Evolutionary conservation across 169 alveolate genomes (phyloP), one percentile per base, ranked within the genome.

Genomic region (Cyclospora cayetanensis): DNA sequence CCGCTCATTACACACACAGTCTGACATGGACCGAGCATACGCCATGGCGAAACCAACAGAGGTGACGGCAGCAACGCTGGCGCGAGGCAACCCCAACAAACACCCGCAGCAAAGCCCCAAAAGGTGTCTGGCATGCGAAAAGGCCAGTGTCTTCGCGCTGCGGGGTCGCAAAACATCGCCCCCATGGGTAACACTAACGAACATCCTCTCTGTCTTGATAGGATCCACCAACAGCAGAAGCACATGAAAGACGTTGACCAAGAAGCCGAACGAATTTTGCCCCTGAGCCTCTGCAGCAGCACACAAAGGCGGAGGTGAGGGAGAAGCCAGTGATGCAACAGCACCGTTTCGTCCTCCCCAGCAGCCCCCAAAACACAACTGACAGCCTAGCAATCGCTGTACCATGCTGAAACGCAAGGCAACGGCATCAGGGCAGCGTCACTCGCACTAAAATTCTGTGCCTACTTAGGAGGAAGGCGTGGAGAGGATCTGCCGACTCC

Each of bases 171-270:
- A 29, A 66, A 5, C 34, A 25, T 5, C 25, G 77, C 22, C n/a
- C n/a, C n/a, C n/a, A n/a, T n/a, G n/a, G n/a, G n/a, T n/a, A n/a
- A n/a, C 92, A 34, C 83, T 4, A 53, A 53, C 95, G 22, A 63
- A 50, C 93, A 94, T 74, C 42, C 91, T 91, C 7, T 94, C 95
- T 11, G 79, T 66, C 43, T 87, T 91, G 27, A 94, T 93, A 0
- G 95, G 95, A 25, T 91, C 93, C 25, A 76, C 77, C 35, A 94
- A 70, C 22, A 42, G 90, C 77, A 91, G 86, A 15, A 91, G 70
- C 15, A 90, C 68, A 83, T 91, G 89, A 50, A 91, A 91, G 85
- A 76, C 76, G 65, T 94, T 94, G 20, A 94, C 37, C 18, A 88
- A 66, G 85, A 94, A 94, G 3, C 95, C 95, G 31, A 46, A 76